Conservation (phyloP, 116 monocot genomes). For the Trichopus zeylanicus region DNA sequence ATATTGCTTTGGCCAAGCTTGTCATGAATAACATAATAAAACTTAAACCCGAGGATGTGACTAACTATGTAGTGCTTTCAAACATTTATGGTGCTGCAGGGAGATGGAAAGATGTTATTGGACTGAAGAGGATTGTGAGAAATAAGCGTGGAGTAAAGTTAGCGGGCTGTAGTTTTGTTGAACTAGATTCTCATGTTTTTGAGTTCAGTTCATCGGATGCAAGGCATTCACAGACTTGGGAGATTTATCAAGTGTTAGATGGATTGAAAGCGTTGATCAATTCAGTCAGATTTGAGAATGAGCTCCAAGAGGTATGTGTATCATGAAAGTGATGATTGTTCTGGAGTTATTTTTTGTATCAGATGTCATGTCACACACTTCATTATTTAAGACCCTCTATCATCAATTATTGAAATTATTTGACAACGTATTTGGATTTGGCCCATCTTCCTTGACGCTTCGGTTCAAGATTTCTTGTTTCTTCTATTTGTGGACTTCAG, state of each 20-base stretch:
- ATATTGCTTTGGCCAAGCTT: constrained; percentile 26
- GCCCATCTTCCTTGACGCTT: too few species aligned
- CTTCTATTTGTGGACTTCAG: too few species aligned
- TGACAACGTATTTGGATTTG: too few species aligned
- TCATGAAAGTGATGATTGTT: neutral
- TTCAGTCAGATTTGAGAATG: neutral
- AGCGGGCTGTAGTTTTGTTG: constrained; percentile 47
- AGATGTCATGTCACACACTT: too few species aligned
- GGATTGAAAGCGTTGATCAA: constrained; percentile 15
- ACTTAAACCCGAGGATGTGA: constrained; percentile 33
- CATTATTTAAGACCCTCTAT: too few species aligned
- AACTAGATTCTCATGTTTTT: constrained; percentile 23
- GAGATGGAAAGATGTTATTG: constrained; percentile 40
- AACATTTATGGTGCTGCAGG: constrained; percentile 36
- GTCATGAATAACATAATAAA: constrained; percentile 18
- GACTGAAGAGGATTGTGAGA: constrained; percentile 22
- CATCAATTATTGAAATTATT: too few species aligned
- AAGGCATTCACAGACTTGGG: constrained; percentile 22
- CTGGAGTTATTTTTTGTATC: too few species aligned
- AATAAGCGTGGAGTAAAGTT: constrained; percentile 14
- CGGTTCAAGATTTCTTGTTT: too few species aligned
- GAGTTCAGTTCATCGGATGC: constrained; percentile 48
- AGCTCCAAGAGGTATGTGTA: neutral
- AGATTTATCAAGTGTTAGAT: constrained; percentile 33
- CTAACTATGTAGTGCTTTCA: constrained; percentile 48